phyloP scores from a whole-genome alignment of 441 rosid genomes.

The Populus tomentosa region DNA sequence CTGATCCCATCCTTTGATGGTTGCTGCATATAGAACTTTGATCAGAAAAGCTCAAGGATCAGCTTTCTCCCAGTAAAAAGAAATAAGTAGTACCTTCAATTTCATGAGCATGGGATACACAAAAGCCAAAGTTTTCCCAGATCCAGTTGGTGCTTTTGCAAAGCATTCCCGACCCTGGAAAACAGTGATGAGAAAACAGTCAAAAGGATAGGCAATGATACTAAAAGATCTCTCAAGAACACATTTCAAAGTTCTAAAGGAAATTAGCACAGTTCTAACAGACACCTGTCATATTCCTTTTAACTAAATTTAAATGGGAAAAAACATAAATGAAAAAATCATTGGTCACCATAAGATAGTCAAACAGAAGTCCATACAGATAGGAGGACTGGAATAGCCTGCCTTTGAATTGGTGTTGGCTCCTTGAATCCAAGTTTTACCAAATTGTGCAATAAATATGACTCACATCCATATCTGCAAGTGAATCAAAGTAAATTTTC shows the following conservation, averaged over 20 bases:
- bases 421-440: constrained; percentile 77
- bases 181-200: background rate
- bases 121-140: constrained; percentile 91
- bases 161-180: constrained; percentile 85
- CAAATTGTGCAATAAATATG: constrained; percentile 60
- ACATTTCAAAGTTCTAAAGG: background rate
- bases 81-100: constrained; percentile 56
- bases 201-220: background rate
- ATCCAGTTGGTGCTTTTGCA: constrained; percentile 96
- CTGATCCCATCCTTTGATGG: constrained; percentile 66
- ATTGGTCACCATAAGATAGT: background rate
- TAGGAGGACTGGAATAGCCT: constrained; percentile 83
- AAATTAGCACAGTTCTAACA: background rate
- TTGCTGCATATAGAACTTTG: constrained; percentile 30
- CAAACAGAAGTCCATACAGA: constrained; percentile 52
- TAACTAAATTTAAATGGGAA: background rate
- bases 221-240: background rate
- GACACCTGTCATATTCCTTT: background rate
- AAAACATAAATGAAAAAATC: constrained; percentile 1
- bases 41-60: constrained; percentile 19
- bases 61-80: constrained; percentile 7
- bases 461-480: constrained; percentile 63
- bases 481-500: constrained; percentile 5
- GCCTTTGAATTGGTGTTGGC: constrained; percentile 96
- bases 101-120: constrained; percentile 86